Base-by-base conservation (phyloP, 352 stramenopile species). In the Phytopythium oedochilum region DNA sequence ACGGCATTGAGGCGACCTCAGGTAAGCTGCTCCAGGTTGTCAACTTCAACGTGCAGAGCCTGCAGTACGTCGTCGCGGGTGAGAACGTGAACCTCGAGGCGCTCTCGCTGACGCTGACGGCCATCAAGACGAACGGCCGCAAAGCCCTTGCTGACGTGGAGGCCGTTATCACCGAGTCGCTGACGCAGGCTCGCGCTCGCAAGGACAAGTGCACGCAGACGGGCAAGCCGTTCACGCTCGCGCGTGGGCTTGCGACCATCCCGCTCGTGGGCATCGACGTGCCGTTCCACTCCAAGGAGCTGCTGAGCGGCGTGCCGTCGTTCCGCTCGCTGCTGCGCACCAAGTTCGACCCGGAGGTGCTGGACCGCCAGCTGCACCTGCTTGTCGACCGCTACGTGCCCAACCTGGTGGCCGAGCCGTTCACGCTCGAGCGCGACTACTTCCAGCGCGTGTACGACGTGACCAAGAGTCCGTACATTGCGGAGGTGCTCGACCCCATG, bases 191-290 rank as follows among this genome's bases (percentile, higher is more conserved):
- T 43, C 58, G 57, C 18, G 52, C 61, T 14, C 83, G 83, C 53
- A 87, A 90, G 63, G 74, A 90, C 17, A 81, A 85, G 47, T 69
- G 62, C 38, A 58, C 72, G 8, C 69, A 74, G 46, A 59, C 48
- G 26, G 75, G 80, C n/a, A 75, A 79, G 66, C 71, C 71, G 25
- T 90, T 91, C 42, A 73, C 61, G 1, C 59, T 94, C 14, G 40
- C 83, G 9, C 70, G 77, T 68, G 83, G 87, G 5, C 55, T 72
- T 11, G 82, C 86, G n/a, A 96, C 87, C 0, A 94, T 96, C 39
- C 87, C 87, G 44, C 75, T 96, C 15, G 68, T 77, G n/a, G 85
- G 85, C 25, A 94, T 96, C 49, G 87, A 96, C 49, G 85, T 96
- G 22, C 87, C 87, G n/a, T 96, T 96, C 68, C 87, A 96, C 63